Evolutionary conservation across 371 early-diverging fungal genomes (phyloP).

Genomic region (Paraphysoderma sedebokerense): DNA sequence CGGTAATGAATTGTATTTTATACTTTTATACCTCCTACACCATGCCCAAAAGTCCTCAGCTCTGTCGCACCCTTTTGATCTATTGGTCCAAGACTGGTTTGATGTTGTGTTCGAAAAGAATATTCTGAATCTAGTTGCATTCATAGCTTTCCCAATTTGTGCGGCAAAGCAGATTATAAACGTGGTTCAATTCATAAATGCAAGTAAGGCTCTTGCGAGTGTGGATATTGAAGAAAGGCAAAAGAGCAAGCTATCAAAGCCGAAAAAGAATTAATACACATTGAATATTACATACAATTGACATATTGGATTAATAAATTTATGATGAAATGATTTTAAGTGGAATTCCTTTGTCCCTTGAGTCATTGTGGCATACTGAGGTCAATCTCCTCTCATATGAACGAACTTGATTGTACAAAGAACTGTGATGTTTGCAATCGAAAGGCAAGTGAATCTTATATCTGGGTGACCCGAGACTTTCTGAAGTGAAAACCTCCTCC

Average conservation of each 20-base stretch:
- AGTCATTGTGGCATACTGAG: too few relatives aligned
- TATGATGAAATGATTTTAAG: too few relatives aligned
- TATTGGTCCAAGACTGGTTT: background rate
- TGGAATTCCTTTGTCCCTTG: too few relatives aligned
- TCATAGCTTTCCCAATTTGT: slow-evolving; percentile 56
- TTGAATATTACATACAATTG: too few relatives aligned
- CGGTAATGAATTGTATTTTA: slow-evolving; percentile 78
- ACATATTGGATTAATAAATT: too few relatives aligned
- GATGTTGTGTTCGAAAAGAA: background rate
- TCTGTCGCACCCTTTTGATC: background rate
- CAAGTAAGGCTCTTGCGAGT: slow-evolving; percentile 54
- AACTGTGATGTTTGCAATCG: too few relatives aligned
- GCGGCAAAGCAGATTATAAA: slow-evolving; percentile 77
- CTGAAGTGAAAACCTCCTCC: too few relatives aligned
- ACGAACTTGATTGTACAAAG: too few relatives aligned
- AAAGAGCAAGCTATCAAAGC: background rate
- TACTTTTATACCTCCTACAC: slow-evolving; percentile 53
- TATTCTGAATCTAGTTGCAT: slow-evolving; percentile 11
- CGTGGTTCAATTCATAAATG: slow-evolving; percentile 75
- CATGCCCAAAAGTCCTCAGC: background rate
- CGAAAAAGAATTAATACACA: too few relatives aligned
- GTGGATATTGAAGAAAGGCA: slow-evolving; percentile 38
- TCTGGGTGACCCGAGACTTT: too few relatives aligned
- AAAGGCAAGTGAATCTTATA: too few relatives aligned
- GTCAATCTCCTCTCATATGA: too few relatives aligned